Conservation (phyloP, 192 early-diverging fungal genomes). For the Coemansia sp. region DNA sequence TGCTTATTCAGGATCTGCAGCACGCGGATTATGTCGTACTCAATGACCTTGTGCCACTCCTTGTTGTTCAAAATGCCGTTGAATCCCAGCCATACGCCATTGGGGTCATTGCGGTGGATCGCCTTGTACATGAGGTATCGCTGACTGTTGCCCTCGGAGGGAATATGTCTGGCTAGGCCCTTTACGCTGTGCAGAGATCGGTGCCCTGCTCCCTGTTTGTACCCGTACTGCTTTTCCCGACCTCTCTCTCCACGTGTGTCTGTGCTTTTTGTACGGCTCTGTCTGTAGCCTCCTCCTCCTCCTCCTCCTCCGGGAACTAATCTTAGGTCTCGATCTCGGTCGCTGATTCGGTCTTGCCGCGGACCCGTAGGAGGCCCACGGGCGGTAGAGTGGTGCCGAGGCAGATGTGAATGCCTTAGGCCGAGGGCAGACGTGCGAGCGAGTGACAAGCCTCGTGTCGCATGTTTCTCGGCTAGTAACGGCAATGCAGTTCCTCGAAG, state of each 20-base stretch:
- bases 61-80: conserved; percentile 15
- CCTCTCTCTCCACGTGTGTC: not conserved
- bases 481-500: not conserved
- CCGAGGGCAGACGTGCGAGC: not conserved
- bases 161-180: not conserved
- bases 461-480: not conserved
- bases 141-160: conserved; percentile 8
- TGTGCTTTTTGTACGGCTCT: not conserved
- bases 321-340: not conserved
- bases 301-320: not conserved
- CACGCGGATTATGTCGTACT: conserved; percentile 32
- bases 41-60: conserved; percentile 30
- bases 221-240: not conserved
- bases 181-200: not conserved
- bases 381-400: not conserved
- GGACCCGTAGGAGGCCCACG: not conserved
- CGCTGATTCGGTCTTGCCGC: not conserved
- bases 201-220: not conserved
- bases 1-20: conserved; percentile 38
- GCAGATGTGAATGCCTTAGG: not conserved
- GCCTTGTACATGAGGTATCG: conserved; percentile 26
- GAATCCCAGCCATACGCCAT: conserved; percentile 34
- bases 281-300: not conserved
- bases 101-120: conserved; percentile 12
- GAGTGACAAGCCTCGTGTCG: not conserved